Percentiles rank a stretch among this genome's conserved stretches.
phyloP scores from a whole-genome alignment of 1,139 yeast species.

The Magnusiomyces sp. region DNA sequence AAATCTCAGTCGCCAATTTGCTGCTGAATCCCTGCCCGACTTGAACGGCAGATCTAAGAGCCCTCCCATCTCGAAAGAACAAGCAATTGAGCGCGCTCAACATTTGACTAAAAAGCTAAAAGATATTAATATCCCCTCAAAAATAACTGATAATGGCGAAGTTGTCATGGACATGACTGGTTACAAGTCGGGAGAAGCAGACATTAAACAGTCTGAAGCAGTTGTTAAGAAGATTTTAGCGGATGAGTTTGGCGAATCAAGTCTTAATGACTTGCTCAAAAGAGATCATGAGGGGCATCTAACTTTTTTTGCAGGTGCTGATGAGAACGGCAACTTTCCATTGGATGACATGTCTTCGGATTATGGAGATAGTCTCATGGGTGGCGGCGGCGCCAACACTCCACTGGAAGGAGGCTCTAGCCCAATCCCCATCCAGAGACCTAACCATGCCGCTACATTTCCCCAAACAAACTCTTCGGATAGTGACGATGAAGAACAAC shows the following conservation, averaged over 20 bases:
- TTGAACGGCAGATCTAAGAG: slow-evolving; percentile 4
- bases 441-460: slow-evolving; percentile 1
- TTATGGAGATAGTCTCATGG: slow-evolving; percentile 1
- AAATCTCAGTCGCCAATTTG: slow-evolving; percentile 4
- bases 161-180: slow-evolving; percentile 92
- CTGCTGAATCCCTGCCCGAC: slow-evolving; percentile 9
- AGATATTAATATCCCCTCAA: slow-evolving; percentile 75
- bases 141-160: slow-evolving; percentile 84
- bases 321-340: not conserved
- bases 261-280: slow-evolving; percentile 42
- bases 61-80: slow-evolving; percentile 29
- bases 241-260: slow-evolving; percentile 53
- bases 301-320: slow-evolving; percentile 40
- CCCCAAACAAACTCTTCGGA: not conserved
- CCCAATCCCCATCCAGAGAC: too few relatives aligned
- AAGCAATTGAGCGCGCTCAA: slow-evolving; percentile 56
- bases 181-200: slow-evolving; percentile 75
- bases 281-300: slow-evolving; percentile 69
- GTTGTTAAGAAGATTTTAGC: slow-evolving; percentile 61
- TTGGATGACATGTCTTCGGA: not conserved
- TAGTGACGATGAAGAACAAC: not conserved
- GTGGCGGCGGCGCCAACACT: slow-evolving; percentile 10
- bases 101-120: slow-evolving; percentile 60
- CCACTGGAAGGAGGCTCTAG: too few relatives aligned
- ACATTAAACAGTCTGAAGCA: slow-evolving; percentile 37